Evolutionary conservation across 805 yeast genomes (phyloP).

Genomic region (Hanseniaspora guilliermondii): DNA sequence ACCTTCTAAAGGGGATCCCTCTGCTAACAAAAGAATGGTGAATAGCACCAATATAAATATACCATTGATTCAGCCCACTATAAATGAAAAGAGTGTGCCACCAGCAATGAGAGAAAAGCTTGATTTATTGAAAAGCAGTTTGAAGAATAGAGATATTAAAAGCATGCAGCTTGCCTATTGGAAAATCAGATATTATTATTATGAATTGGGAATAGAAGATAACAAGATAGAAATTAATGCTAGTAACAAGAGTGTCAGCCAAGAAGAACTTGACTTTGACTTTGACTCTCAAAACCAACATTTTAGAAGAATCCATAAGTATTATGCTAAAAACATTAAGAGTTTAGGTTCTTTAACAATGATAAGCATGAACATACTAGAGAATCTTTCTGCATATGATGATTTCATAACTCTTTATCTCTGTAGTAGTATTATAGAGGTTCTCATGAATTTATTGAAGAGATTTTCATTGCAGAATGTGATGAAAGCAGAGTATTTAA

Average conservation of each 20-base stretch:
- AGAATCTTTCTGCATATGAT: constrained; percentile 19
- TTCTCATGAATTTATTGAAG: constrained; percentile 40
- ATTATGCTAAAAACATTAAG: constrained; percentile 43
- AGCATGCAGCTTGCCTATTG: constrained; percentile 60
- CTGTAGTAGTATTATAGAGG: constrained; percentile 45
- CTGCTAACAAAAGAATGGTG: constrained; percentile 41
- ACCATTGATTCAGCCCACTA: constrained; percentile 54
- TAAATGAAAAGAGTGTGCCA: constrained; percentile 28
- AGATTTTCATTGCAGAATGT: constrained; percentile 78
- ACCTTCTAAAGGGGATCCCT: constrained; percentile 65
- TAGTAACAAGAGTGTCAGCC: not conserved
- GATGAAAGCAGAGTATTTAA: constrained; percentile 62
- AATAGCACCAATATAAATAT: constrained; percentile 50
- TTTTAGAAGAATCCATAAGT: constrained; percentile 44
- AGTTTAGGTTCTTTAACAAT: constrained; percentile 51
- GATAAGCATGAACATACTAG: constrained; percentile 53
- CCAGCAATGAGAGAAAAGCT: constrained; percentile 76
- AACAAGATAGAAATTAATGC: not conserved
- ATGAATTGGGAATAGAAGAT: not conserved
- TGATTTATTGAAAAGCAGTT: constrained; percentile 46
- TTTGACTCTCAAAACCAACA: not conserved
- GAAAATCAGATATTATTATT: constrained; percentile 33
- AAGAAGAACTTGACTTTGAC: not conserved
- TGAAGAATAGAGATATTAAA: constrained; percentile 30
- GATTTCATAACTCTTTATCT: constrained; percentile 48